Percentiles rank a stretch among this genome's conserved stretches.
Evolutionary conservation across 441 rosid genomes (phyloP).

Genomic region (Brassica hybrid): DNA sequence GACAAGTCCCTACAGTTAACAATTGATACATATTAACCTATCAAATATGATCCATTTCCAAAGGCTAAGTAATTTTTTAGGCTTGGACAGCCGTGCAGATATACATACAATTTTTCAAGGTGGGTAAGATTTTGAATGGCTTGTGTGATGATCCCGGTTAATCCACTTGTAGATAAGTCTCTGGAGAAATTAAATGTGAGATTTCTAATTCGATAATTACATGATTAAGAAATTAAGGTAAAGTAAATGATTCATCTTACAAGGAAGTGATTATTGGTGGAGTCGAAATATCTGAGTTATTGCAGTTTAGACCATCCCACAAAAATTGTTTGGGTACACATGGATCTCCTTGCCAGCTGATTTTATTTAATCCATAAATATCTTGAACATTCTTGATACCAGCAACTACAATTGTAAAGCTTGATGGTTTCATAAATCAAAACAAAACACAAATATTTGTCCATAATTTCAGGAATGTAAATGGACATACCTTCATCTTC

Average conservation of each 20-base stretch:
- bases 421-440: neutral
- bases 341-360: conserved; percentile 57
- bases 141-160: conserved; percentile 44
- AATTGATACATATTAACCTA: neutral
- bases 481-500: conserved; percentile 45
- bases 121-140: conserved; percentile 43
- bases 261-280: conserved; percentile 47
- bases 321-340: conserved; percentile 42
- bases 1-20: conserved; percentile 47
- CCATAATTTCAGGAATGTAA: conserved; percentile 10
- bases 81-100: neutral
- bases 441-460: neutral
- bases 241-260: conserved; percentile 34
- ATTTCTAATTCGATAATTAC: neutral
- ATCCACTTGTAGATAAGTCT: conserved; percentile 42
- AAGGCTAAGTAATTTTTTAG: neutral
- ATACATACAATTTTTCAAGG: conserved; percentile 44
- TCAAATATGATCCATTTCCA: neutral
- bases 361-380: conserved; percentile 30
- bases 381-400: conserved; percentile 33
- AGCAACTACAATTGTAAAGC: conserved; percentile 9
- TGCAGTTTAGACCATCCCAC: conserved; percentile 55
- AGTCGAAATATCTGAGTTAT: neutral
- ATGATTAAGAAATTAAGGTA: neutral
- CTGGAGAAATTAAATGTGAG: neutral